Conservation (phyloP, 495 filamentous ascomycete genomes). For the Penicillium subrubescens region DNA sequence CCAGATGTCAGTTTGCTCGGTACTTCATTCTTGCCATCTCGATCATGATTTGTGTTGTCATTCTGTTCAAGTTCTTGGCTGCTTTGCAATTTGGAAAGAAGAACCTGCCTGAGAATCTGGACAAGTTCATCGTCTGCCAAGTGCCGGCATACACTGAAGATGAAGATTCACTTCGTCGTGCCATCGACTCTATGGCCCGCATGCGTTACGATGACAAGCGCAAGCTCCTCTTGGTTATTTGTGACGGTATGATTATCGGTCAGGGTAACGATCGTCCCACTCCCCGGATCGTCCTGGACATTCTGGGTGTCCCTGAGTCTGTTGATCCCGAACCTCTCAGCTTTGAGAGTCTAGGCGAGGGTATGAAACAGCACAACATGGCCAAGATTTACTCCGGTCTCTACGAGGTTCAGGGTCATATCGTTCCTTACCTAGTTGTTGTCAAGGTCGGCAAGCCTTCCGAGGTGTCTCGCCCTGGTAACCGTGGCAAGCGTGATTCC, state of each 20-base stretch:
- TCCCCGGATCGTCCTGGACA: slow-evolving; percentile 94
- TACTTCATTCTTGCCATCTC: slow-evolving; percentile 94
- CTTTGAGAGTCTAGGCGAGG: slow-evolving; percentile 96
- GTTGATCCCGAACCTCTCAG: slow-evolving; percentile 96
- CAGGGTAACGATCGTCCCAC: slow-evolving; percentile 97
- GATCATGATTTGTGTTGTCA: slow-evolving; percentile 74
- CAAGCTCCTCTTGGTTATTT: slow-evolving; percentile 32
- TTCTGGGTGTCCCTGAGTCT: slow-evolving; percentile 88
- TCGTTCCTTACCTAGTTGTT: slow-evolving; percentile 95
- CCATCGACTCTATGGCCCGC: slow-evolving; percentile 92
- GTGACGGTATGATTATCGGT: slow-evolving; percentile 86
- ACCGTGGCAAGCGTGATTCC: slow-evolving; percentile 98
- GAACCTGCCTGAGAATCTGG: slow-evolving; percentile 89
- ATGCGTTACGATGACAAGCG: slow-evolving; percentile 96
- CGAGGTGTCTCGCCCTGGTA: slow-evolving; percentile 93
- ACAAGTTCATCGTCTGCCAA: slow-evolving; percentile 98
- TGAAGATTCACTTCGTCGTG: slow-evolving; percentile 93
- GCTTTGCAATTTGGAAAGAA: slow-evolving; percentile 92
- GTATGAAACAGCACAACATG: slow-evolving; percentile 98
- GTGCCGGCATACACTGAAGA: slow-evolving; percentile 98
- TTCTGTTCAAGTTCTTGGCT: slow-evolving; percentile 95
- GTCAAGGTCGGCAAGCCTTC: slow-evolving; percentile 98
- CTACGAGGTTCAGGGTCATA: slow-evolving; percentile 97
- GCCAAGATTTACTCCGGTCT: slow-evolving; percentile 97
- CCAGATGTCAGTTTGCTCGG: slow-evolving; percentile 81